These are phyloP conservation scores for Chaetomium globosum DNA, from an alignment of 2,329 filamentous ascomycete genomes.

Conservation along the genomic window DNA sequence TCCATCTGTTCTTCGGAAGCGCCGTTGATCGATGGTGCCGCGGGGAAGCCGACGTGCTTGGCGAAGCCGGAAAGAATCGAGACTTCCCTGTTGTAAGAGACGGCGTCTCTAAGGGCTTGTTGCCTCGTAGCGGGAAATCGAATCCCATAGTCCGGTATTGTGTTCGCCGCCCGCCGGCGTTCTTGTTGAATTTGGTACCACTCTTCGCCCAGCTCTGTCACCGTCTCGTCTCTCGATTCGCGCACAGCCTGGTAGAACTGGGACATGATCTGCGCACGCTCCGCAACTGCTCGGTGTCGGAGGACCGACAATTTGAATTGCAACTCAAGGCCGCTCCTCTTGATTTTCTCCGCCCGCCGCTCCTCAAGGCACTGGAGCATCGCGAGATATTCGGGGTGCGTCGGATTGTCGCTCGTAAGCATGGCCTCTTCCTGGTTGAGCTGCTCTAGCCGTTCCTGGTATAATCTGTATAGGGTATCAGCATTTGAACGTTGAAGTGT, in stretches of 20 bases:
- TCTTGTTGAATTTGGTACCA: conserved; percentile 94
- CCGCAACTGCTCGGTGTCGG: conserved; percentile 73
- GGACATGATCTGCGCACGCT: conserved; percentile 81
- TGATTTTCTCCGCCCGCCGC: conserved; percentile 77
- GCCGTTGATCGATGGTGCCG: conserved; percentile 80
- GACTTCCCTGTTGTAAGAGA: conserved; percentile 93
- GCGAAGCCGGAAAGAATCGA: conserved; percentile 87
- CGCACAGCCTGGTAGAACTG: conserved; percentile 88
- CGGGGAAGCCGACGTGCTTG: conserved; percentile 94
- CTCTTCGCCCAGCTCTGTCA: conserved; percentile 81
- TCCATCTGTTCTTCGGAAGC: conserved; percentile 75
- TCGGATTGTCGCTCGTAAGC: conserved; percentile 61
- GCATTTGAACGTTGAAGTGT: conserved; percentile 1
- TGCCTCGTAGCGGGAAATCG: conserved; percentile 76
- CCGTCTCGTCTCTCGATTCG: conserved; percentile 75
- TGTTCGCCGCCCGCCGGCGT: conserved; percentile 67
- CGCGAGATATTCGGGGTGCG: conserved; percentile 87
- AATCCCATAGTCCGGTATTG: conserved; percentile 78
- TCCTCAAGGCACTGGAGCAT: conserved; percentile 87
- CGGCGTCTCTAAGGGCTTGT: conserved; percentile 79
- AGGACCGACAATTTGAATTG: conserved; percentile 74
- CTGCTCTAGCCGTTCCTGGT: conserved; percentile 82
- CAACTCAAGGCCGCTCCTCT: conserved; percentile 72
- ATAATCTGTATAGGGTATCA: conserved; percentile 61
- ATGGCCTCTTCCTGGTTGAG: conserved; percentile 72